A percentile compares a stretch with the other conserved stretches of the same genome.
Conservation (phyloP, 352 stramenopile genomes). For the Blastocystis sp. region DNA sequence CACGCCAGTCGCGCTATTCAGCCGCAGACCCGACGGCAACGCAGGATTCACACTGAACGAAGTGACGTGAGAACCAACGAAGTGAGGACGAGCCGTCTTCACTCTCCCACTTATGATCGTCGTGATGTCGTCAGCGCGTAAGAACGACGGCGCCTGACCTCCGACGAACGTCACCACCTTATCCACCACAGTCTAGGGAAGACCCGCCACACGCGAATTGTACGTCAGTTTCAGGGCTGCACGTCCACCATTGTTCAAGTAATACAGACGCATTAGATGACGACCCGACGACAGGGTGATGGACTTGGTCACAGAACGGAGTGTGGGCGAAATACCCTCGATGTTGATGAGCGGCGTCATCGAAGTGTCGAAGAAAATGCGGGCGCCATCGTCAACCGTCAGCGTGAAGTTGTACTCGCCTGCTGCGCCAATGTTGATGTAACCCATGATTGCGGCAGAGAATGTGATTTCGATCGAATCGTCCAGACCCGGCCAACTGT, state of each 20-base stretch:
- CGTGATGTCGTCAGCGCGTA: not conserved
- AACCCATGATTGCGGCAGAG: not conserved
- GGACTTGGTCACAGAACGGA: not conserved
- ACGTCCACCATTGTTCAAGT: not conserved
- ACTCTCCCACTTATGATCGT: not conserved
- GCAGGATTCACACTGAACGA: not conserved
- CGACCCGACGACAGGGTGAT: not conserved
- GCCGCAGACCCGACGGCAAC: not conserved
- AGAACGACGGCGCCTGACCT: conserved; percentile 31
- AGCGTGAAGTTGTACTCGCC: conserved; percentile 12
- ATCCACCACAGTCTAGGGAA: conserved; percentile 15
- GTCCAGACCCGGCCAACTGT: conserved; percentile 53
- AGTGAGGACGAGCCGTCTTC: conserved; percentile 3
- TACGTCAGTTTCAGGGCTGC: conserved; percentile 1
- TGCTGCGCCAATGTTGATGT: conserved; percentile 3
- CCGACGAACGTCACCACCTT: conserved; percentile 34
- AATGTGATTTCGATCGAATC: not conserved
- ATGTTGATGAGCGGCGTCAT: not conserved
- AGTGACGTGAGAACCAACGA: conserved; percentile 8
- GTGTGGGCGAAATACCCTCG: no score
- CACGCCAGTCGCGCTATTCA: not conserved
- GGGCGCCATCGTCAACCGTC: not conserved
- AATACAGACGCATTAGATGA: conserved; percentile 35
- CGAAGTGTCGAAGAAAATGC: conserved; percentile 1
- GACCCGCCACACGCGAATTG: not conserved